Conservation (phyloP, 441 rosid species). For the Populus hybrid region DNA sequence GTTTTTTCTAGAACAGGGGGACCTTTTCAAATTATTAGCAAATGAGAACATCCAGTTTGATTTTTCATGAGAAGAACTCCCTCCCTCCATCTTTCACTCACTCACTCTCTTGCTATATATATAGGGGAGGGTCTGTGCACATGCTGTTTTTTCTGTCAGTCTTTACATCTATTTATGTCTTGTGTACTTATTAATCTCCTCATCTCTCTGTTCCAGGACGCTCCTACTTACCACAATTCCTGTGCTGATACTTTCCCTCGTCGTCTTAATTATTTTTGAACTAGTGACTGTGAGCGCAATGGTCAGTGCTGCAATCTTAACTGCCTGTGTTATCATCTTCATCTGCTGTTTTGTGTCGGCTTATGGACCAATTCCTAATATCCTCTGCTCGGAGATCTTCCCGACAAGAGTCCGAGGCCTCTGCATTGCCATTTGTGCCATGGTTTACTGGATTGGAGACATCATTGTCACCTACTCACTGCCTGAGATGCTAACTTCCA, state of each 20-base stretch:
- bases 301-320: conserved; percentile 69
- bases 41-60: background rate
- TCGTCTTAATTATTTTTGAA: conserved; percentile 53
- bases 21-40: background rate
- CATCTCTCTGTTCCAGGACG: conserved; percentile 48
- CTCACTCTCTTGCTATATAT: background rate
- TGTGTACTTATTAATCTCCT: background rate
- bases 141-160: background rate
- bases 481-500: conserved; percentile 63
- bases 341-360: conserved; percentile 96
- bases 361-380: conserved; percentile 91
- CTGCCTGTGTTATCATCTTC: conserved; percentile 68
- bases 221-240: conserved; percentile 82
- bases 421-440: conserved; percentile 88
- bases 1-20: background rate
- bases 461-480: conserved; percentile 76
- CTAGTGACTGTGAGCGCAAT: conserved; percentile 44
- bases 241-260: conserved; percentile 56
- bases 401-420: conserved; percentile 97
- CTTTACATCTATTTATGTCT: background rate
- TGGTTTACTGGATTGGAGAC: conserved; percentile 79
- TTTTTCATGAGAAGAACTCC: background rate
- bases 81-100: background rate
- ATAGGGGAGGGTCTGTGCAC: background rate
- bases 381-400: conserved; percentile 93